Evolutionary conservation across 441 rosid species (phyloP), one percentile per base, ranked within the genome.

Genomic region (Jatropha multifida): DNA sequence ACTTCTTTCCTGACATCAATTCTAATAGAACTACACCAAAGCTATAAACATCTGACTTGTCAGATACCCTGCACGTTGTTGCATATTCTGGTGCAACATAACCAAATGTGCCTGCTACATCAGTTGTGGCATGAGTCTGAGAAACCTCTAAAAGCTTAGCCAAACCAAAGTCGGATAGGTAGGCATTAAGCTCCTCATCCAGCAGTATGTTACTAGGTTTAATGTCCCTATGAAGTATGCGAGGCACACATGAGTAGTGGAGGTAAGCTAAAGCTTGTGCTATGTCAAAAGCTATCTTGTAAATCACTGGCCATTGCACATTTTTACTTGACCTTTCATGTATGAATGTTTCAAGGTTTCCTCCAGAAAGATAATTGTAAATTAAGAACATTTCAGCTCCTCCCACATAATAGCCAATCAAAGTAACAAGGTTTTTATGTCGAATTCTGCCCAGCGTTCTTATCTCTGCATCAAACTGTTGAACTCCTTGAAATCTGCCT

Each of bases 51-150:
- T 90, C 94, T 17, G 94, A 89, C 82, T 88, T 90, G 66, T 90
- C 87, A 8, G 92, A 90, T 38, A 90, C 94, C 81, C 94, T 78
- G 79, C 94, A 88, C 2, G 94, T 90, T 44, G 89, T 88, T 41
- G 91, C 94, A 73, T 90, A 90, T 75, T 90, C 94, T 23, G 94
- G 94, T 48, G 92, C 94, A 55, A 90, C 94, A 70, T 90, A 90
- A 27, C 94, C 94, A 61, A 90, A 90, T 42, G 94, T 90, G 63
- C 94, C 94, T 38, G 89, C 92, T 49, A 90, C 94, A 78, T 86
- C 94, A 10, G 92, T 90, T 2, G 94, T 90, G 40, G 90, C 92
- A 66, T 90, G 94, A 2, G 94, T 90, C 83, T 87, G 87, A 46
- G 90, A 90, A 75, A 87, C 92, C 79, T 83, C 94, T 63, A 90